These are phyloP conservation scores for Grifola frondosa DNA, from an alignment of 1,284 basidiomycete genomes.

Conservation along the genomic window DNA sequence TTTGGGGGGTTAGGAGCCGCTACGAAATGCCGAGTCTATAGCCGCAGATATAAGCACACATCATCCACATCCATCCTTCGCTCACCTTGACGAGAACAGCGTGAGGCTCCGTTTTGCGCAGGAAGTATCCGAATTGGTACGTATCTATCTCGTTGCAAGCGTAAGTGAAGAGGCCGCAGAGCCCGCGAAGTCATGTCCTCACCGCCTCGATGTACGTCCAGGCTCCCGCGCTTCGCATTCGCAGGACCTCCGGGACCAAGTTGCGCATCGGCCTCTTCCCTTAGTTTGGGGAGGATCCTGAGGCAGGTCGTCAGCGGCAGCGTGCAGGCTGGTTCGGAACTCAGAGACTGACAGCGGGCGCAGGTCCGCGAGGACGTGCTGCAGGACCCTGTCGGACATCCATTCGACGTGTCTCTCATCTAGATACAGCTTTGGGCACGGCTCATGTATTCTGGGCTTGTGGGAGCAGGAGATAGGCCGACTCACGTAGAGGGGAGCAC, in stretches of 20 bases:
- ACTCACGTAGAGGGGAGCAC: conserved; percentile 73
- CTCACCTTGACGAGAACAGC: conserved; percentile 70
- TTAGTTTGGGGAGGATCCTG: conserved; percentile 68
- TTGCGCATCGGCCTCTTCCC: conserved; percentile 51
- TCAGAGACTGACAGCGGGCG: conserved; percentile 66
- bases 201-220: conserved; percentile 79
- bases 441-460: conserved; percentile 4
- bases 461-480: not conserved
- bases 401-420: conserved; percentile 76
- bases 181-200: no score
- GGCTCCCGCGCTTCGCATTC: conserved; percentile 55
- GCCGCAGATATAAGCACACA: not conserved
- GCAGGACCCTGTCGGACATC: conserved; percentile 75
- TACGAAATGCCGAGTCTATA: conserved; percentile 55
- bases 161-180: no score
- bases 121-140: conserved; percentile 81
- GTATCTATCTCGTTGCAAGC: conserved; percentile 51
- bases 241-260: conserved; percentile 38
- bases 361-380: conserved; percentile 70
- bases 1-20: conserved; percentile 38
- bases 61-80: not conserved
- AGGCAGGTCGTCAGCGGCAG: no score
- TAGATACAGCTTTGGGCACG: conserved; percentile 58
- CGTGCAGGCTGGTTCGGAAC: no score
- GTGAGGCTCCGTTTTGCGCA: conserved; percentile 74